Evolutionary conservation across 1,284 basidiomycete species (phyloP).

Genomic region (Malassezia arunalokei): DNA sequence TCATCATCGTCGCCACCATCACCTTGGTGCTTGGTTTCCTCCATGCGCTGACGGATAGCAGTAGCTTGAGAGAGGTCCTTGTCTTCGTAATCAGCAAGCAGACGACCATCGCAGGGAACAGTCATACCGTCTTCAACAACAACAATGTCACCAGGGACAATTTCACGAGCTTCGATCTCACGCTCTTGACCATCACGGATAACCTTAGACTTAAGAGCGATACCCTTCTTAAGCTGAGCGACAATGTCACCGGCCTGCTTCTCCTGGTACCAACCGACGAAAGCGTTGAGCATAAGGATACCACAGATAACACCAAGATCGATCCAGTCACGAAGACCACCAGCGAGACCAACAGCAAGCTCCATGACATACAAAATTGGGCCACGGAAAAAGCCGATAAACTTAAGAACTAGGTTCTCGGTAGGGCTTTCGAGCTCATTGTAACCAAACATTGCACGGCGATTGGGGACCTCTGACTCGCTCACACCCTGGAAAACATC

Average conservation of each 20-base stretch:
- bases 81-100: slow-evolving; percentile 50
- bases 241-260: slow-evolving; percentile 53
- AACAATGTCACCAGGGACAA: slow-evolving; percentile 54
- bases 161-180: slow-evolving; percentile 52
- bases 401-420: slow-evolving; percentile 51
- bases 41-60: slow-evolving; percentile 41
- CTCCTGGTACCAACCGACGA: slow-evolving; percentile 55
- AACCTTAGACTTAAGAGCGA: slow-evolving; percentile 51
- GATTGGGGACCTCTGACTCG: slow-evolving; percentile 47
- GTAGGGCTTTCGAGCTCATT: slow-evolving; percentile 47
- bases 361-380: slow-evolving; percentile 49
- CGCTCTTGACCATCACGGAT: slow-evolving; percentile 50
- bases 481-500: slow-evolving; percentile 49
- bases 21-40: slow-evolving; percentile 32
- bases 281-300: slow-evolving; percentile 49
- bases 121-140: slow-evolving; percentile 51
- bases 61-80: slow-evolving; percentile 43
- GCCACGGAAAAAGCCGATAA: slow-evolving; percentile 48
- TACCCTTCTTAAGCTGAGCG: slow-evolving; percentile 53
- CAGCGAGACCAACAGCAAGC: slow-evolving; percentile 47
- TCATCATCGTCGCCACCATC: slow-evolving; percentile 47
- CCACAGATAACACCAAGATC: slow-evolving; percentile 53
- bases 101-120: slow-evolving; percentile 52
- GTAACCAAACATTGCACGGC: slow-evolving; percentile 44
- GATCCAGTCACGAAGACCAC: slow-evolving; percentile 48